A percentile compares a stretch with the other conserved stretches of the same genome.
These are phyloP conservation scores for Scenedesmus sp. DNA, from an alignment of 163 green algal species.

Conservation along the genomic window DNA sequence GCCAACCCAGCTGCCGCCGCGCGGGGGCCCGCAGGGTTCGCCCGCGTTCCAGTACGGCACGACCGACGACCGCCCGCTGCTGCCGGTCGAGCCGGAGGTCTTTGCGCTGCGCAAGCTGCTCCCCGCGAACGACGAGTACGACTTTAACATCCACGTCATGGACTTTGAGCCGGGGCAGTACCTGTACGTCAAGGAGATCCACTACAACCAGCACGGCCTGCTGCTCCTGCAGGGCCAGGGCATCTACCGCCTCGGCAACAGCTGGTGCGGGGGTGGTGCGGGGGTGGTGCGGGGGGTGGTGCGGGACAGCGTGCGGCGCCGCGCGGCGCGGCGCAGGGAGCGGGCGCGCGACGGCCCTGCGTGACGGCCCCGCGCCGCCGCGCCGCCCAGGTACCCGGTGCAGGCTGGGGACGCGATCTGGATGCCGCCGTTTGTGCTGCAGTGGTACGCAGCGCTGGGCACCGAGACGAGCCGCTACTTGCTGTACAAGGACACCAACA, in stretches of 20 bases:
- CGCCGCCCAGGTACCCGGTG: conserved; percentile 82
- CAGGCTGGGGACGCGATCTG: conserved; percentile 93
- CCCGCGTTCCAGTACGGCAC: conserved; percentile 64
- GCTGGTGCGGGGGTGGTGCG: conserved; percentile 63
- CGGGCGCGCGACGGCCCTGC: neutral
- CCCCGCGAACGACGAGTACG: conserved; percentile 82
- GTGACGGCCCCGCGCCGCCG: neutral
- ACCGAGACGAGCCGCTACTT: conserved; percentile 85
- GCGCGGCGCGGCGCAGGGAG: neutral
- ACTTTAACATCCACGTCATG: conserved; percentile 99
- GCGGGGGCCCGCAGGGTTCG: conserved; percentile 30
- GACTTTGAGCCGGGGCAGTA: conserved; percentile 93
- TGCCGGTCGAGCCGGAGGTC: conserved; percentile 79
- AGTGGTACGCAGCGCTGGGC: conserved; percentile 96
- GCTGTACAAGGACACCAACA: conserved; percentile 93
- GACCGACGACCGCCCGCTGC: conserved; percentile 67
- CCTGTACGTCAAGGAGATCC: conserved; percentile 95
- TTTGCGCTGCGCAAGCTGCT: conserved; percentile 95
- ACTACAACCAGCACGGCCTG: conserved; percentile 99
- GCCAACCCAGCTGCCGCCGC: too few species aligned
- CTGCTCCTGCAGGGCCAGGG: conserved; percentile 92
- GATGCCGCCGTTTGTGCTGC: conserved; percentile 95
- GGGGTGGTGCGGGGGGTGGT: too few species aligned
- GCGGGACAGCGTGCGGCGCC: too few species aligned
- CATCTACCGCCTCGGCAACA: conserved; percentile 94